Evolutionary conservation across 2,329 filamentous ascomycete genomes (phyloP), one percentile per base, ranked within the genome.

Genomic region (Ceratocystis harringtonii): DNA sequence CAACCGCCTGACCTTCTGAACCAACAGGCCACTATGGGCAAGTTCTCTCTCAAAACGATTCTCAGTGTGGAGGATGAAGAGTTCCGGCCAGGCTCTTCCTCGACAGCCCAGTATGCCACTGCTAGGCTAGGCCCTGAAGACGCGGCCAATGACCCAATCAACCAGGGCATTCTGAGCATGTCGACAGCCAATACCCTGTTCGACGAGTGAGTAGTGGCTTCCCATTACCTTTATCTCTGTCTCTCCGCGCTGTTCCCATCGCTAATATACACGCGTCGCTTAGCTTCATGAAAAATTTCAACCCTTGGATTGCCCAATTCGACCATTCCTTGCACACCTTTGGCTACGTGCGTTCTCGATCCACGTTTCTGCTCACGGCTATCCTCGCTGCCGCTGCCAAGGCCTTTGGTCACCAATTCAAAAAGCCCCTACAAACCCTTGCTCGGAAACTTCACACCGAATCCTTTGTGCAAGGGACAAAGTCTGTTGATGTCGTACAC

Each of bases 291-390:
- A 68, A 69, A 30, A 73, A 72, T 61, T 70, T 76, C 28, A 77
- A 77, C 61, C 74, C 75, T 0, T 77, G 75, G n/a, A 74, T 77
- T 25, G 73, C 72, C 67, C 75, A 76, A 63, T 70, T 77, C 10
- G 76, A 77, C 61, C 74, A 73, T 2, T 66, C 63, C 1, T 65
- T 77, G 17, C 75, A 77, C 64, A 77, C 74, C 1, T 73, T 77
- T 30, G 63, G 70, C n/a, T 74, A 74, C 50, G 71, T 76, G 4
- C 70, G 73, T 8, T 69, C 70, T 52, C 71, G 70, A 32, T 76
- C 74, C 1, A 64, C 74, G 3, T 77, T 77, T 62, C 70, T 77
- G 10, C 70, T 77, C 5, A 73, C 72, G 3, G 57, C 71, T 22
- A 69, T 76, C 8, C 70, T 77, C 15, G 70, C 73, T 10, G 73